Conservation (phyloP, 2,329 filamentous ascomycete genomes). For the Colletotrichum coccodes region DNA sequence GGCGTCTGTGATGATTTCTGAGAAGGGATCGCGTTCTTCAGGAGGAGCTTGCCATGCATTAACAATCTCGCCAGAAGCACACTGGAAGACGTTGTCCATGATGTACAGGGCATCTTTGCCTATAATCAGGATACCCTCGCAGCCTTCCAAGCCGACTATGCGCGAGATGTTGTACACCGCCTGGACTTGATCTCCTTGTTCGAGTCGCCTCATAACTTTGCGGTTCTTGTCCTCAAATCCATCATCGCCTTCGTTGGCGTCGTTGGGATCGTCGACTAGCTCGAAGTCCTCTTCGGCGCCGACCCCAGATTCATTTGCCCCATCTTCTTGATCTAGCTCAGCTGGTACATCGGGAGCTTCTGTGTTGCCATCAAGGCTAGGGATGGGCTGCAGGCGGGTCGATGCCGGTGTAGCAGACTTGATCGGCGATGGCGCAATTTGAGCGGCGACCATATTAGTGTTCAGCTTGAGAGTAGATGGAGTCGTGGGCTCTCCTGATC, state of each 20-base stretch:
- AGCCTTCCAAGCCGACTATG: conserved; percentile 91
- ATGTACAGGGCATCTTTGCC: conserved; percentile 94
- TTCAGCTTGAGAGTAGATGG: conserved; percentile 34
- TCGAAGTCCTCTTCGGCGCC: conserved; percentile 91
- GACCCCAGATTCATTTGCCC: conserved; percentile 40
- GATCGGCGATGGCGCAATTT: conserved; percentile 31
- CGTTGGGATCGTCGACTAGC: conserved; percentile 91
- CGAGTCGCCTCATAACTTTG: conserved; percentile 94
- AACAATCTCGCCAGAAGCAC: conserved; percentile 94
- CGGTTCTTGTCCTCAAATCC: conserved; percentile 97
- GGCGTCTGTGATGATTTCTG: conserved; percentile 87
- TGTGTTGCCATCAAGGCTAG: conserved; percentile 27
- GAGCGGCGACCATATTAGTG: conserved; percentile 28
- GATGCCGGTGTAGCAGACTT: conserved; percentile 37
- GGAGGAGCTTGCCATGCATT: conserved; percentile 93
- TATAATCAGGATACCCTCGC: conserved; percentile 91
- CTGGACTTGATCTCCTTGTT: conserved; percentile 91
- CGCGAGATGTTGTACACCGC: conserved; percentile 95
- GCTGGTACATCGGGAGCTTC: conserved; percentile 32
- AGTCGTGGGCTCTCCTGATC: conserved; percentile 41
- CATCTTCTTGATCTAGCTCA: conserved; percentile 39
- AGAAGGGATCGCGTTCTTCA: conserved; percentile 94
- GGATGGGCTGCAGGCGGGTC: conserved; percentile 35
- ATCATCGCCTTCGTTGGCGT: conserved; percentile 77
- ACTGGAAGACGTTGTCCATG: conserved; percentile 96